phyloP scores from a whole-genome alignment of 2,329 filamentous ascomycete genomes.

The Penicillium sp. region DNA sequence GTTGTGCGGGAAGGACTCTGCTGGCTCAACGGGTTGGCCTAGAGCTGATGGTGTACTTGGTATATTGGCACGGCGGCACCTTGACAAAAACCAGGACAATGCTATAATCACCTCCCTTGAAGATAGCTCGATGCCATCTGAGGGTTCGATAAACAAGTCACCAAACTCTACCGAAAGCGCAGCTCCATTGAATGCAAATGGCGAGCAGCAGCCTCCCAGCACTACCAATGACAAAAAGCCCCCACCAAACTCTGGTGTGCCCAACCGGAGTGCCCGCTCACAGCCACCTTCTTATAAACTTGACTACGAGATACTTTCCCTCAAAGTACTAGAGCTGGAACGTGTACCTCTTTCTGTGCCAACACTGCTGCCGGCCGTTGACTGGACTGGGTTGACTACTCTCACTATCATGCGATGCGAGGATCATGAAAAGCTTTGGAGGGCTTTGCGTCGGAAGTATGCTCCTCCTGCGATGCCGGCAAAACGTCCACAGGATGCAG shows the following conservation, averaged over 20 bases:
- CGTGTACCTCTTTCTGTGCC: constrained; percentile 69
- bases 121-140: neutral
- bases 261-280: constrained; percentile 1
- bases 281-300: constrained; percentile 9
- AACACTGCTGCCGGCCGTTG: constrained; percentile 66
- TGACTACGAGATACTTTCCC: constrained; percentile 50
- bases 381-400: constrained; percentile 69
- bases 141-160: neutral
- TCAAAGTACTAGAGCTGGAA: constrained; percentile 74
- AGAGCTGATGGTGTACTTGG: constrained; percentile 32
- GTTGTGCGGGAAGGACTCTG: constrained; percentile 13
- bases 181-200: neutral
- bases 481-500: constrained; percentile 8
- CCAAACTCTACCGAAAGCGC: neutral
- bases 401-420: constrained; percentile 72
- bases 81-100: constrained; percentile 5
- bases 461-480: constrained; percentile 38
- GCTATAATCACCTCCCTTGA: neutral
- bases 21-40: constrained; percentile 27
- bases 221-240: neutral
- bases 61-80: constrained; percentile 21
- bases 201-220: neutral
- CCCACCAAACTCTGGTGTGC: neutral
- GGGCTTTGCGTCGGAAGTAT: constrained; percentile 63
- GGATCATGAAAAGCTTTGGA: constrained; percentile 73